Conservation (phyloP, 2,329 filamentous ascomycete species). For the Huntiella decipiens region DNA sequence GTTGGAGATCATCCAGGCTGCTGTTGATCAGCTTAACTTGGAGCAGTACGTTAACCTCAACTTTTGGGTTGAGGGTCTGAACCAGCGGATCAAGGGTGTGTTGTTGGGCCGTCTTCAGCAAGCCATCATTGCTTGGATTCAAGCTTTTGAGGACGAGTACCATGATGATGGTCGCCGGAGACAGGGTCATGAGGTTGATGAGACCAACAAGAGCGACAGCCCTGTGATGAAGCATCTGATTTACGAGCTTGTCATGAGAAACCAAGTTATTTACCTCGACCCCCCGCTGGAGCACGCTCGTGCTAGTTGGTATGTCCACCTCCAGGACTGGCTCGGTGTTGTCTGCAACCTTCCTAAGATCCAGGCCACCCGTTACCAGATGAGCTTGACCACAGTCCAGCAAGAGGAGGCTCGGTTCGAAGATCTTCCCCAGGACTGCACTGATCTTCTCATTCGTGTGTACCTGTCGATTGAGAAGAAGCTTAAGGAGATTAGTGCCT, state of each 20-base stretch:
- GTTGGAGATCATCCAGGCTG: conserved; percentile 70
- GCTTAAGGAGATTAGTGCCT: conserved; percentile 57
- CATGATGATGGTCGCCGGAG: conserved; percentile 34
- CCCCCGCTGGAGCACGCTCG: conserved; percentile 82
- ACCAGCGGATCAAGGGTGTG: conserved; percentile 63
- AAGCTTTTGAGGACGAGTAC: conserved; percentile 53
- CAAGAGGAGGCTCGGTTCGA: conserved; percentile 57
- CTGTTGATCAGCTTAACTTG: conserved; percentile 88
- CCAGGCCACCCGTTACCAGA: conserved; percentile 88
- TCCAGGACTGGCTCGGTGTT: conserved; percentile 84
- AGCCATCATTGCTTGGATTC: conserved; percentile 74
- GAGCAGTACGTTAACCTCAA: conserved; percentile 90
- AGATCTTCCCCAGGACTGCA: conserved; percentile 67
- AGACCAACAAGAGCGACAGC: conserved; percentile 28
- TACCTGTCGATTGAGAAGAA: conserved; percentile 73
- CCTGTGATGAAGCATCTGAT: conserved; percentile 56
- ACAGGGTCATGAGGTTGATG: conserved; percentile 24
- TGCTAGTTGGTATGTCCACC: conserved; percentile 80
- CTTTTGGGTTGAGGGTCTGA: conserved; percentile 77
- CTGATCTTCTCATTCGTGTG: conserved; percentile 57
- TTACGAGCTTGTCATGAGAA: conserved; percentile 92
- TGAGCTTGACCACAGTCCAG: conserved; percentile 52
- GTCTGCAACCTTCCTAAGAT: conserved; percentile 87
- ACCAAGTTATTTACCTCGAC: conserved; percentile 92
- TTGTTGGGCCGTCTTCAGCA: conserved; percentile 66